phyloP scores from a whole-genome alignment of 2,329 filamentous ascomycete genomes.

The Herpotrichia juniperi region DNA sequence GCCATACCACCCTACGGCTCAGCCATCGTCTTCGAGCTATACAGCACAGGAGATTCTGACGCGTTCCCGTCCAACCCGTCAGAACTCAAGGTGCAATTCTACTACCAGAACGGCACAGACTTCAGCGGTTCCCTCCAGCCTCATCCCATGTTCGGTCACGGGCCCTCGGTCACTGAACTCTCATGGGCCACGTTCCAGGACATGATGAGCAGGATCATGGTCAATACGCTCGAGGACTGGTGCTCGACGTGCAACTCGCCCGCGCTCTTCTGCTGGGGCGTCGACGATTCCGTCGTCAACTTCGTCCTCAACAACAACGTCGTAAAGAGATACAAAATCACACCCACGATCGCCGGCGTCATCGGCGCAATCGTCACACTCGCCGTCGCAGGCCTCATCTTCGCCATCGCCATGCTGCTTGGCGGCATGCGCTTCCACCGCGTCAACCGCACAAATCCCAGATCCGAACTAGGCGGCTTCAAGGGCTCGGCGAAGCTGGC shows the following conservation, averaged over 20 bases:
- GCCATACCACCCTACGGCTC: slow-evolving; percentile 37
- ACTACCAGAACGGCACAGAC: slow-evolving; percentile 62
- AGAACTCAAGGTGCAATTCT: slow-evolving; percentile 62
- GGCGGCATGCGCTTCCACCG: slow-evolving; percentile 55
- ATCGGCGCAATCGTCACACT: slow-evolving; percentile 62
- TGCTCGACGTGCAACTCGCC: slow-evolving; percentile 55
- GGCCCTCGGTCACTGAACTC: slow-evolving; percentile 54
- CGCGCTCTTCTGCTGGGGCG: slow-evolving; percentile 59
- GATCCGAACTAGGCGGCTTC: slow-evolving; percentile 58
- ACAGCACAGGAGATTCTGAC: slow-evolving; percentile 46
- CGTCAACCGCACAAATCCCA: slow-evolving; percentile 24
- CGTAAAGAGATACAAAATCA: slow-evolving; percentile 28
- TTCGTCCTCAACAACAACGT: slow-evolving; percentile 4
- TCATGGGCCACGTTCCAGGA: slow-evolving; percentile 57
- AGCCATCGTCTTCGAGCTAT: slow-evolving; percentile 50
- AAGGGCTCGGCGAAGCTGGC: slow-evolving; percentile 61
- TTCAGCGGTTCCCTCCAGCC: slow-evolving; percentile 45
- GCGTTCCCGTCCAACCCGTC: slow-evolving; percentile 45
- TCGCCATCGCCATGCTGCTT: slow-evolving; percentile 50
- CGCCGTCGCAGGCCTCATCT: slow-evolving; percentile 51
- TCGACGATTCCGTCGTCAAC: slow-evolving; percentile 28
- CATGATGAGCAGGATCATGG: slow-evolving; percentile 51
- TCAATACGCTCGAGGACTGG: slow-evolving; percentile 58
- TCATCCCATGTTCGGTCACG: slow-evolving; percentile 59
- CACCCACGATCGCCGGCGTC: slow-evolving; percentile 58